Base-by-base conservation (phyloP, 2,329 filamentous ascomycete species). In the Grosmannia penicillata region DNA sequence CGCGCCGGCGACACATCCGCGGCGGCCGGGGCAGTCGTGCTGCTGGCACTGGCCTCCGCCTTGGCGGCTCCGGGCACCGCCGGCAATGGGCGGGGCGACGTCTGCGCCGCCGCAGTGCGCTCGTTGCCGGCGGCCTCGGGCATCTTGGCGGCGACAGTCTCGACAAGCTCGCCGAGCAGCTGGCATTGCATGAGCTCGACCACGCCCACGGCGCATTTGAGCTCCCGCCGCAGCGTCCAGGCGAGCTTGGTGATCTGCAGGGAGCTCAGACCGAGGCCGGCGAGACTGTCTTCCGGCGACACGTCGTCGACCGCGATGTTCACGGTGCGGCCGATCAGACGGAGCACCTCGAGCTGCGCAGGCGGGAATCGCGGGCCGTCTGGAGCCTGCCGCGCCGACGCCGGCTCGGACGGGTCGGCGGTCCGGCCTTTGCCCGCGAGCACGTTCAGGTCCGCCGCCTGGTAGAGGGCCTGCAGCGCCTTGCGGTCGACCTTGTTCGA, bases 401-500 rank as follows among this genome's bases (percentile, higher is more conserved):
- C n/a, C n/a, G n/a, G n/a, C n/a, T n/a, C n/a, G n/a, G n/a, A n/a
- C n/a, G n/a, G n/a, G n/a, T n/a, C n/a, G n/a, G n/a, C n/a, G 27
- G 19, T 26, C 39, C 44, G 3, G 36, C 39, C 11, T n/a, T n/a
- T n/a, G n/a, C n/a, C n/a, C n/a, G n/a, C n/a, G n/a, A 45, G 36
- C 13, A 36, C 39, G 32, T 42, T 28, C 13, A 51, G 36, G 25
- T 51, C 45, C 4, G 48, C 39, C 4, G 2, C 22, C 9, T 40
- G 33, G 41, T 51, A 51, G n/a, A 50, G 45, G 9, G 41, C 34
- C 27, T 43, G 38, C 23, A 52, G 40, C 8, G 51, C 51, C 21
- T 53, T 53, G 21, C 56, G 51, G 39, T 59, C 55, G 3, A 54
- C 53, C 43, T 59, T 59, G 35, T 54, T 54, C 10, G 54, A 57